Conservation (phyloP, 2,329 filamentous ascomycete species). For the Myotisia sp. region DNA sequence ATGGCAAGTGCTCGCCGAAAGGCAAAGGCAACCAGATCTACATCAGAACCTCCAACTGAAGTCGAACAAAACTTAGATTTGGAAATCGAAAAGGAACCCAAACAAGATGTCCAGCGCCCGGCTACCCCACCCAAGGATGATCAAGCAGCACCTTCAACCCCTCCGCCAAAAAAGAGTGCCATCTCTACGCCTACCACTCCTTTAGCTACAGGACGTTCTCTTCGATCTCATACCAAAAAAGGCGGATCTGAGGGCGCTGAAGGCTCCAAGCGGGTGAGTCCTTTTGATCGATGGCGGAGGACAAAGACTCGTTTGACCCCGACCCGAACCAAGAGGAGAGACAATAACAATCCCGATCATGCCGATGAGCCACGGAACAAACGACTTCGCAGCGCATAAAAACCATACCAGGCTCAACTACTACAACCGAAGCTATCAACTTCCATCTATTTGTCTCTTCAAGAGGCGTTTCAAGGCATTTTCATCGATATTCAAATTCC, state of each 20-base stretch:
- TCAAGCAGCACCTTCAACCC: constrained; percentile 13
- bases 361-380: constrained; percentile 6
- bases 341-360: constrained; percentile 18
- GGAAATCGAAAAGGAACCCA: constrained; percentile 9
- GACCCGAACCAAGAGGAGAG: constrained; percentile 24
- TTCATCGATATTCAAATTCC: too few relatives aligned
- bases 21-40: constrained; percentile 9
- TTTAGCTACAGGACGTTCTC: constrained; percentile 20
- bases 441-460: too few relatives aligned
- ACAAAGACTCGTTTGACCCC: constrained; percentile 17
- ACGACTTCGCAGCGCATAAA: constrained; percentile 6
- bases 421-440: too few relatives aligned
- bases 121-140: constrained; percentile 7
- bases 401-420: too few relatives aligned
- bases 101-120: background rate
- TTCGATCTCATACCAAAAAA: constrained; percentile 21
- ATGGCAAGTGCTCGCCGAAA: constrained; percentile 24
- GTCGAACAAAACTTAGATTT: constrained; percentile 32
- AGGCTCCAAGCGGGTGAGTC: constrained; percentile 19
- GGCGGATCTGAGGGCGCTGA: constrained; percentile 16
- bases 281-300: constrained; percentile 29
- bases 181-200: constrained; percentile 20
- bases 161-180: constrained; percentile 14
- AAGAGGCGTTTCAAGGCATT: too few relatives aligned
- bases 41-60: constrained; percentile 12